phyloP scores from a whole-genome alignment of 2,329 filamentous ascomycete species.

The Dothideomycetidae sp. region DNA sequence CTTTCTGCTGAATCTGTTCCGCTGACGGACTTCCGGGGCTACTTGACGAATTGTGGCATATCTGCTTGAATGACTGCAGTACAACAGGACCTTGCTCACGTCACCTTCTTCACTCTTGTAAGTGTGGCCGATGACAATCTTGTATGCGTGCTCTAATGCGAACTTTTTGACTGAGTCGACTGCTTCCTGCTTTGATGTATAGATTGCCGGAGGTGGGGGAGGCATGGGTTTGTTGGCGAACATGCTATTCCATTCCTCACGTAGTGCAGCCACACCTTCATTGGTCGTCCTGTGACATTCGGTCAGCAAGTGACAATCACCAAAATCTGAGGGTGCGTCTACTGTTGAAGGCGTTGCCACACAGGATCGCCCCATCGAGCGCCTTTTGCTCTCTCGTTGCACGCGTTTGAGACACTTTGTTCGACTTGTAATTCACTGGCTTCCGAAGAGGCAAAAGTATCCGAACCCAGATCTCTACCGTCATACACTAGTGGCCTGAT shows the following conservation, averaged over 20 bases:
- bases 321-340: too few relatives aligned
- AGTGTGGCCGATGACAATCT: constrained; percentile 15
- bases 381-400: too few relatives aligned
- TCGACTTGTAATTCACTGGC: too few relatives aligned
- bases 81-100: constrained; percentile 12
- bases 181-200: constrained; percentile 12
- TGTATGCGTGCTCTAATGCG: constrained; percentile 13
- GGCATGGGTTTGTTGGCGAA: constrained; percentile 12
- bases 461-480: too few relatives aligned
- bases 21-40: constrained; percentile 13
- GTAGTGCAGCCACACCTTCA: constrained; percentile 13
- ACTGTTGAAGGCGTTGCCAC: too few relatives aligned
- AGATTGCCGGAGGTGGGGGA: constrained; percentile 13
- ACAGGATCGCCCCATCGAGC: too few relatives aligned
- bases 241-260: constrained; percentile 13
- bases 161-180: constrained; percentile 13
- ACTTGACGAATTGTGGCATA: constrained; percentile 14
- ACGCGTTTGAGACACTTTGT: too few relatives aligned
- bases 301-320: too few relatives aligned
- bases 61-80: constrained; percentile 13
- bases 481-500: too few relatives aligned
- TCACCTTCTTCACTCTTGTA: constrained; percentile 13
- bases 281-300: constrained; percentile 8
- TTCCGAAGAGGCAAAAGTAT: too few relatives aligned
- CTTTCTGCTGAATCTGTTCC: constrained; percentile 14